Evolutionary conservation across 2,329 filamentous ascomycete species (phyloP), one percentile per base, ranked within the genome.

Genomic region (Colletotrichum liaoningense): DNA sequence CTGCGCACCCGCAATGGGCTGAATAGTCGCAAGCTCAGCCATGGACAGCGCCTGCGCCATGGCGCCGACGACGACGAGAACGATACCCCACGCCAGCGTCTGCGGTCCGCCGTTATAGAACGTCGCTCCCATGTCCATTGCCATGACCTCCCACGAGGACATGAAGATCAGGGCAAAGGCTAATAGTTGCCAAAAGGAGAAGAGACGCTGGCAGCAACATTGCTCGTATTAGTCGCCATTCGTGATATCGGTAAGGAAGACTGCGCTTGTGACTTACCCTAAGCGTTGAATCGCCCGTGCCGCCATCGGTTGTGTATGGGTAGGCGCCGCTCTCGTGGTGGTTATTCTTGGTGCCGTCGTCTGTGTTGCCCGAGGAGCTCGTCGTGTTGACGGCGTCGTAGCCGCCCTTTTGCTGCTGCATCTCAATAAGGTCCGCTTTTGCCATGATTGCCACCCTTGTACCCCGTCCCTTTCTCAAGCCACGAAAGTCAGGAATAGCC

Each of bases 1-100:
- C 58, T 77, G 76, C 3, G 76, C 75, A 9, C 76, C 76, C 16
- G 76, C 76, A 49, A 77, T 77, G 14, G 76, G 76, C 1, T 74
- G 74, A n/a, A 77, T 77, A 42, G 75, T 73, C 9, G 76, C 70
- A n/a, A 77, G 75, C 52, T 77, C 76, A 1, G 76, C 76, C 76
- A 77, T 77, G 52, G 70, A 73, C 2, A 73, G 33, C 5, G 70
- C 70, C 67, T 73, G 66, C 3, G 70, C 60, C 70, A 73, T 73
- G 2, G 70, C 70, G 16, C 70, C 70, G 24, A 73, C 59, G 33
- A 73, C 70, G 6, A 73, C 70, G 33, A 73, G 59, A 14, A 73
- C 42, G 8, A 73, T 73, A 5, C 70, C 70, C 70, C 70, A 73
- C 9, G 70, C 70, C 6, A 73, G 70, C 9, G 70, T 73, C 59